phyloP scores from a whole-genome alignment of 1,284 basidiomycete genomes.

The Marasmius tenuissimus region DNA sequence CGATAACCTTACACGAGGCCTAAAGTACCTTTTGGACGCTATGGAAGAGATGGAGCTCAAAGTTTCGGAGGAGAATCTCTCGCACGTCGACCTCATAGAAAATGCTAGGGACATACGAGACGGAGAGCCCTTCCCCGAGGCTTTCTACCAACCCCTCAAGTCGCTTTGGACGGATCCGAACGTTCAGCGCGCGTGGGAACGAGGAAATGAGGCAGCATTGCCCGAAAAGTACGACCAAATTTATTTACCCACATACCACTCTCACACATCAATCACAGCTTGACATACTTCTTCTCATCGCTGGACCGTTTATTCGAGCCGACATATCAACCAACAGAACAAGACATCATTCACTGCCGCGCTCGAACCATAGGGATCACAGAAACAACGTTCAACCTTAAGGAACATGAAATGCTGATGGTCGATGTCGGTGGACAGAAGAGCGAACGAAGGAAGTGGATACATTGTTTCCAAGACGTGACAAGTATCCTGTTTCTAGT shows the following conservation, averaged over 20 bases:
- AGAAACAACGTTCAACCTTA: conserved; percentile 75
- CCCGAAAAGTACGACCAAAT: conserved; percentile 65
- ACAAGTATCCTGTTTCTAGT: conserved; percentile 78
- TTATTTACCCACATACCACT: not conserved
- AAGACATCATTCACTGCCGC: conserved; percentile 76
- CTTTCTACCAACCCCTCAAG: conserved; percentile 67
- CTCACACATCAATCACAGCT: conserved; percentile 26
- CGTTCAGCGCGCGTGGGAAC: conserved; percentile 60
- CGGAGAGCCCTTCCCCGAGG: conserved; percentile 73
- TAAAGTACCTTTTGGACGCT: conserved; percentile 81
- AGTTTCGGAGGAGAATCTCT: conserved; percentile 59
- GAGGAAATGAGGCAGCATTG: conserved; percentile 72
- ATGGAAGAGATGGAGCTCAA: conserved; percentile 87
- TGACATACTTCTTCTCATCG: conserved; percentile 64
- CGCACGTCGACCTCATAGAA: conserved; percentile 62
- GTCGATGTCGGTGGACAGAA: conserved; percentile 81
- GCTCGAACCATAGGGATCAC: conserved; percentile 83
- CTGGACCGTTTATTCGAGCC: conserved; percentile 67
- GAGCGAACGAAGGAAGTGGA: conserved; percentile 76
- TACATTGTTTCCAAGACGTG: conserved; percentile 69
- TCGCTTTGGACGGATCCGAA: conserved; percentile 71
- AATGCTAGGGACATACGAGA: conserved; percentile 74
- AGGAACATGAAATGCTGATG: conserved; percentile 65
- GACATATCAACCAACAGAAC: conserved; percentile 62
- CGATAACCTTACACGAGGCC: conserved; percentile 85